These are phyloP conservation scores for Vitis amurensis DNA, from an alignment of 164 flowering plant species.

Conservation along the genomic window DNA sequence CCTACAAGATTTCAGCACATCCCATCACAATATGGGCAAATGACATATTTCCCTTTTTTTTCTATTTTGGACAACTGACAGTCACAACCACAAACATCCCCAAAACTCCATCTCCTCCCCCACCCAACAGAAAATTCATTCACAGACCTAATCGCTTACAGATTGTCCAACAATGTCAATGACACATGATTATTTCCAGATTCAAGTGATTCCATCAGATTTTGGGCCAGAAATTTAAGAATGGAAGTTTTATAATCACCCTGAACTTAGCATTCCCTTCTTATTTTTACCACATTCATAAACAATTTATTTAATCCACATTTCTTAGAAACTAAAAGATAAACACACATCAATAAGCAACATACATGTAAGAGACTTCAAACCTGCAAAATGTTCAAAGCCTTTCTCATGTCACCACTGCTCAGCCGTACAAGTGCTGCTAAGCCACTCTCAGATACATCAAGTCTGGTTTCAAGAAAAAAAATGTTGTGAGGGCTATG, in stretches of 20 bases:
- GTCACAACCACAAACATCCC: too few species aligned
- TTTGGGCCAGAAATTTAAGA: neutral
- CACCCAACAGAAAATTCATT: too few species aligned
- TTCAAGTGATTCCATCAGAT: neutral
- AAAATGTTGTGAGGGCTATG: neutral
- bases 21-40: too few species aligned
- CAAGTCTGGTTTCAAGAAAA: slow-evolving; percentile 52
- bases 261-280: neutral
- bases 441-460: slow-evolving; percentile 79
- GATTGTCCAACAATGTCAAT: neutral
- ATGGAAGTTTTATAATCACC: neutral
- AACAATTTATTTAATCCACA: neutral
- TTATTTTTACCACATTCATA: neutral
- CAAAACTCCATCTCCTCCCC: too few species aligned
- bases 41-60: too few species aligned
- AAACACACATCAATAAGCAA: neutral
- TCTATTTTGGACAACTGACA: too few species aligned
- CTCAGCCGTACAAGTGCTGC: slow-evolving; percentile 84
- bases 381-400: slow-evolving; percentile 97
- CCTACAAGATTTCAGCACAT: too few species aligned
- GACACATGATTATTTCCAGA: neutral
- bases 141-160: neutral
- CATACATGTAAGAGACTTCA: neutral
- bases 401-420: slow-evolving; percentile 99
- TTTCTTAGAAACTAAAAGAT: neutral